Percentiles rank a stretch among this genome's conserved stretches.
Conservation (phyloP, 1,284 basidiomycete genomes). For the Rugosomyces carneus region DNA sequence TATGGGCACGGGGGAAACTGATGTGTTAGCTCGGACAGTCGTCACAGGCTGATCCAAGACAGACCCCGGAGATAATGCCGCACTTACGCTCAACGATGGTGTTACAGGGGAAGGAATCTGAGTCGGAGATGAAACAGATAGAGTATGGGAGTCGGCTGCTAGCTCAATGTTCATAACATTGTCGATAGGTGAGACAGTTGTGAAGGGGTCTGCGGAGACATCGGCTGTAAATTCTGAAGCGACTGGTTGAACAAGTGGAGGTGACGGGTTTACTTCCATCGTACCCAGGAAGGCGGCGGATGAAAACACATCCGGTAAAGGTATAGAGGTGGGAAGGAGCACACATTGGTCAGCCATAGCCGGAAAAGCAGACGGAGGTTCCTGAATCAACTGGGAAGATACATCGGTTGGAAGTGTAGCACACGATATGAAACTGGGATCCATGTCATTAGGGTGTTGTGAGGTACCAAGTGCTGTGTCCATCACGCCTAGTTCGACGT, state of each 20-base stretch:
- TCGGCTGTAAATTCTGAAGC: slow-evolving; percentile 32
- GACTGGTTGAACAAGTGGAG: slow-evolving; percentile 17
- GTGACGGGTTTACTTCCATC: slow-evolving; percentile 33
- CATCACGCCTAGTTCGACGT: slow-evolving; percentile 25
- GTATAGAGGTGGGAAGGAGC: slow-evolving; percentile 33
- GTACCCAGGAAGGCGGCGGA: slow-evolving; percentile 27
- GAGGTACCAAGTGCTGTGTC: slow-evolving; percentile 26
- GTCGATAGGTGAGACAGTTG: slow-evolving; percentile 22
- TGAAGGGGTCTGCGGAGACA: slow-evolving; percentile 30
- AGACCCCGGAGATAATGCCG: slow-evolving; percentile 42
- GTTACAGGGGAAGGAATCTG: slow-evolving; percentile 41
- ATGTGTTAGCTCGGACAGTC: slow-evolving; percentile 28
- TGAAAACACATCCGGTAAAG: slow-evolving; percentile 27
- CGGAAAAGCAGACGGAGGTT: slow-evolving; percentile 31
- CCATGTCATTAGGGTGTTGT: slow-evolving; percentile 20
- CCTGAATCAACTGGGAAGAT: slow-evolving; percentile 23
- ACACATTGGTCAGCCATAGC: slow-evolving; percentile 31
- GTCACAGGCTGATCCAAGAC: slow-evolving; percentile 35
- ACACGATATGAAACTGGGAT: slow-evolving; percentile 21
- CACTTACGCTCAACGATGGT: slow-evolving; percentile 29
- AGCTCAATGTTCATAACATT: slow-evolving; percentile 27
- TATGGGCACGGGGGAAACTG: slow-evolving; percentile 21
- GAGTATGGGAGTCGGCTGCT: slow-evolving; percentile 28
- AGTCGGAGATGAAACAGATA: slow-evolving; percentile 35
- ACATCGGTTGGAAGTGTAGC: slow-evolving; percentile 13